Base-by-base conservation (phyloP, 2,329 filamentous ascomycete genomes). In the Venturia aucupariae region DNA sequence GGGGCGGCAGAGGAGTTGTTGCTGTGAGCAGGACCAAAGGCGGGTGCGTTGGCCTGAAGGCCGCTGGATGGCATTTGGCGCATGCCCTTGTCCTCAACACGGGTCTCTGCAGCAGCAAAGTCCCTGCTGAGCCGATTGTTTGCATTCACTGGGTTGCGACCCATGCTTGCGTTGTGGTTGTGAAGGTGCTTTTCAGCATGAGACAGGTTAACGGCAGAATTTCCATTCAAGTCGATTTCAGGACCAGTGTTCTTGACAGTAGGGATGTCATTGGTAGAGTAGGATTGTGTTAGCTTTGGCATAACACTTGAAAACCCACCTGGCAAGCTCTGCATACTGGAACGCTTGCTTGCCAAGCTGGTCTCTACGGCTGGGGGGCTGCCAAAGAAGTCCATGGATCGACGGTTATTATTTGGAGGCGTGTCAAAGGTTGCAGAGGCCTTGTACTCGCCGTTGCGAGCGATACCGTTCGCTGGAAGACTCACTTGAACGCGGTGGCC, bases 251-350 rank as follows among this genome's bases (percentile, higher is more conserved):
- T 88, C 82, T 94, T 96, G 71, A 92, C 80, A 8, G 92, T 95
- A 4, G 92, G 90, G 24, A 97, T 82, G 71, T 97, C 92, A 75
- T 89, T 94, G 63, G 90, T 86, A 11, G 94, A 97, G 78, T 90
- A 97, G 0, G 93, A 97, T 55, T 89, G 87, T 76, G 92, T 90
- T 65, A 96, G 76, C 79, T 90, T 91, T 38, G 88, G 89, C 63
- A 84, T 84, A 32, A 84, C 81, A 74, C 88, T 82, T 66, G 71
- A 72, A 72, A 70, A 80, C 78, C 71, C 82, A 69, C 73, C 84
- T 84, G 67, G 88, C 86, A 77, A 87, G 80, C 68, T 84, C 80
- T 77, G 71, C 60, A 76, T 75, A 65, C 75, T 75, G 15, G 78
- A 75, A 62, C 78, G 78, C 73, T 80, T 79, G 60, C 74, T 72